phyloP scores from a whole-genome alignment of 169 alveolate species.

The Cryptosporidium canis region DNA sequence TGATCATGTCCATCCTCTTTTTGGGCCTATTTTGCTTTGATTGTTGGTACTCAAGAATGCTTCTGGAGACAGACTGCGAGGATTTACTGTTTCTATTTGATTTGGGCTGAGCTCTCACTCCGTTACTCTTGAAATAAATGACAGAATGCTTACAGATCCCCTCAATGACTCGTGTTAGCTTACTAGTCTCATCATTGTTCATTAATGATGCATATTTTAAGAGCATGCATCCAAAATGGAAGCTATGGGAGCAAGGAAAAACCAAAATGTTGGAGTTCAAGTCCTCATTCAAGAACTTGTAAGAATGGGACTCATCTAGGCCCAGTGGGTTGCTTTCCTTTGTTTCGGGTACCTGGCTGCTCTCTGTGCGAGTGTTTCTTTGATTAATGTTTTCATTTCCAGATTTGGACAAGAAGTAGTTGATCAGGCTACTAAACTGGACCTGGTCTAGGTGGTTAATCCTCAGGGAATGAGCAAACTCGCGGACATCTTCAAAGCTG shows the following conservation, averaged over 20 bases:
- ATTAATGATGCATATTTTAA: conserved; percentile 11
- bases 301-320: background rate
- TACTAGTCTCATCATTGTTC: conserved; percentile 34
- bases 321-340: background rate
- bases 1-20: background rate
- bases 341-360: background rate
- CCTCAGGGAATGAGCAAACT: conserved; percentile 1
- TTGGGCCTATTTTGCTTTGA: background rate
- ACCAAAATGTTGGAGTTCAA: conserved; percentile 19
- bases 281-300: conserved; percentile 15
- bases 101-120: background rate
- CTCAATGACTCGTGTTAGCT: conserved; percentile 14
- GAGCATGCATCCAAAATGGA: conserved; percentile 63
- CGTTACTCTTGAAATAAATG: background rate
- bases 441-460: conserved; percentile 20
- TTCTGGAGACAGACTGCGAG: background rate
- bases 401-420: background rate
- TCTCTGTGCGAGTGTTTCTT: background rate
- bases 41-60: background rate
- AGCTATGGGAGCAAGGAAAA: conserved; percentile 64
- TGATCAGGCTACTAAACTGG: background rate
- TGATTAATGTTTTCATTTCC: background rate
- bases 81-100: background rate
- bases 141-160: conserved; percentile 27
- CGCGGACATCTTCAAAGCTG: conserved; percentile 18